phyloP scores from a whole-genome alignment of 140 eudicot species.

The Oenanthe javanica region DNA sequence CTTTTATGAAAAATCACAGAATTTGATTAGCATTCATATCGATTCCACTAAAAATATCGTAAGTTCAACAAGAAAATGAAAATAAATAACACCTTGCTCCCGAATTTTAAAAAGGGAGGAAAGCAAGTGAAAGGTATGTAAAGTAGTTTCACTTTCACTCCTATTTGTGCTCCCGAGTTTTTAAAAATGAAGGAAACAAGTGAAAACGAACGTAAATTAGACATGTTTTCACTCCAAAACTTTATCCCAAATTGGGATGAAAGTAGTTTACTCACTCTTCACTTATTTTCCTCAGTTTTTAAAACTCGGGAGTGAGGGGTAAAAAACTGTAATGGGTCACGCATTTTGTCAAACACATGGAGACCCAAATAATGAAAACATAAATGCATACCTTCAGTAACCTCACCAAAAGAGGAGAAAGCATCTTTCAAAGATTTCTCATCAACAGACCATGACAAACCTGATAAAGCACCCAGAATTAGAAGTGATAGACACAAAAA shows the following conservation, averaged over 20 bases:
- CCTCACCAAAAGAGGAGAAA: conserved; percentile 55
- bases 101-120: too few species aligned
- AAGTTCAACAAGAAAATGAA: background rate
- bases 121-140: too few species aligned
- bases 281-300: too few species aligned
- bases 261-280: too few species aligned
- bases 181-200: too few species aligned
- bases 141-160: too few species aligned
- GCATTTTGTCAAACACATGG: conserved; percentile 43
- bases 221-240: too few species aligned
- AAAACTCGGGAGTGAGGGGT: too few species aligned
- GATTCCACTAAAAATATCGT: background rate
- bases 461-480: conserved; percentile 12
- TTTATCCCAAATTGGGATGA: too few species aligned
- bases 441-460: conserved; percentile 76
- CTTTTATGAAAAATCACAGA: background rate
- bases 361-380: background rate
- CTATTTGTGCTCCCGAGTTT: too few species aligned
- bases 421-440: conserved; percentile 66
- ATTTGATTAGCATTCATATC: background rate
- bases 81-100: background rate
- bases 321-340: conserved; percentile 7
- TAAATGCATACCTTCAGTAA: conserved; percentile 48
- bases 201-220: too few species aligned
- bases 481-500: background rate